Evolutionary conservation across 2,329 filamentous ascomycete species (phyloP).

Genomic region (Tolypocladium sp.): DNA sequence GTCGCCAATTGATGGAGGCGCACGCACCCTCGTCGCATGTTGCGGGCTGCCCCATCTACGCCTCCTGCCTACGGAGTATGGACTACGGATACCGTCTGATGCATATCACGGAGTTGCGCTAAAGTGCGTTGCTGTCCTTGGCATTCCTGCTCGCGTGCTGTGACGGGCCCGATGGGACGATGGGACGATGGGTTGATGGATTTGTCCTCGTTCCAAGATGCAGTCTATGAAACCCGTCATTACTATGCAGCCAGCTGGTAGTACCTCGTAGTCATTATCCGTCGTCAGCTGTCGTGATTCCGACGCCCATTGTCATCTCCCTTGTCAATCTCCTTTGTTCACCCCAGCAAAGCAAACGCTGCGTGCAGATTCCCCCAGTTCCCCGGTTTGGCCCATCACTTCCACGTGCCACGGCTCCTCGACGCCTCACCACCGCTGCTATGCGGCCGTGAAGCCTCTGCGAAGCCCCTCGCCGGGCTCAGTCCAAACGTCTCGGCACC

Average conservation of each 20-base stretch:
- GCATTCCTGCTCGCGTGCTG: background rate
- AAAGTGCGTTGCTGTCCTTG: background rate
- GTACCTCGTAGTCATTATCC: background rate
- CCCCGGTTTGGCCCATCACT: background rate
- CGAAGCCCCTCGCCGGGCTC: conserved; percentile 5
- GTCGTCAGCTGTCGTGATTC: background rate
- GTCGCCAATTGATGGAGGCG: background rate
- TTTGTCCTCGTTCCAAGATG: background rate
- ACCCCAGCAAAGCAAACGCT: too few relatives aligned
- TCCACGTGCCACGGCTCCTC: conserved; percentile 1
- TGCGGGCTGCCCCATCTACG: background rate
- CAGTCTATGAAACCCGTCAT: background rate
- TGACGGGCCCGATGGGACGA: background rate
- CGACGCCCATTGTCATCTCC: background rate
- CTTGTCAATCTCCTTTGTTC: background rate
- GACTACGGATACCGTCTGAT: background rate
- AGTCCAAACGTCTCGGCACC: background rate
- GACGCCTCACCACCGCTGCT: conserved; percentile 22
- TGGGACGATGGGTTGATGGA: background rate
- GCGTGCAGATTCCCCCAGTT: background rate
- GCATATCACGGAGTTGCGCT: background rate
- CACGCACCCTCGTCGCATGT: background rate
- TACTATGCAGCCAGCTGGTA: background rate
- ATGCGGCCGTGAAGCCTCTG: conserved; percentile 18
- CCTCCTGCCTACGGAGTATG: background rate